Base-by-base conservation (phyloP, 148 eudicot species). In the Diospyros kaki region DNA sequence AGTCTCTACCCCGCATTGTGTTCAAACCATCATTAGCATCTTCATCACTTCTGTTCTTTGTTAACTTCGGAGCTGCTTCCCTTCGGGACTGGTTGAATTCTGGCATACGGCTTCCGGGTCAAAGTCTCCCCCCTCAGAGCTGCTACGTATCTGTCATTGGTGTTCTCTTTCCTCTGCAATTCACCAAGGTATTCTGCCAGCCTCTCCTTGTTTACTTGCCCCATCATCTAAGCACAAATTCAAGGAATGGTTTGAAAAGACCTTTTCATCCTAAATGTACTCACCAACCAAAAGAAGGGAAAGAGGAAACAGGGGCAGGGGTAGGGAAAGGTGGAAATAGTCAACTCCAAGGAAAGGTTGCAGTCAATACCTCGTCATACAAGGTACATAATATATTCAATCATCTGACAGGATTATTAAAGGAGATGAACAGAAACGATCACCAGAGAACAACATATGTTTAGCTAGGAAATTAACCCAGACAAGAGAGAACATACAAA, bases 81-180 rank as follows among this genome's bases (percentile, higher is more conserved):
- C 61, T 77, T 78, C 15, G 89, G 88, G 54, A 87, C 68, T 17
- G 89, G 89, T 80, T 92, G 96, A 66, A 92, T 87, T 72, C 96
- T 92, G 67, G 76, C 87, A 44, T 90, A 86, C 2, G 94, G 96
- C 11, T 89, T 92, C 80, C 97, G 84, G 46, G 94, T 92, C 77
- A 90, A 81, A n/a, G 97, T 95, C 84, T 95, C 98, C 63, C 97
- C 97, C 76, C 58, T 88, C 75, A 95, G 80, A 76, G 98, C 98
- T 77, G 97, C 98, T 55, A 89, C 91, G 63, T 95, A 95, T 41
- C 98, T 80, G 71, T 90, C 98, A 68, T 95, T 92, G 44, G 98
- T 92, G 70, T 95, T 79, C 81, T 95, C 92, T 77, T 95, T 95
- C 83, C 96, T 88, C 90, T 90, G 88, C 74, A 95, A 77, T 82